Evolutionary conservation across 208 protist genomes (phyloP).

Genomic region (Leishmania gerbilli): DNA sequence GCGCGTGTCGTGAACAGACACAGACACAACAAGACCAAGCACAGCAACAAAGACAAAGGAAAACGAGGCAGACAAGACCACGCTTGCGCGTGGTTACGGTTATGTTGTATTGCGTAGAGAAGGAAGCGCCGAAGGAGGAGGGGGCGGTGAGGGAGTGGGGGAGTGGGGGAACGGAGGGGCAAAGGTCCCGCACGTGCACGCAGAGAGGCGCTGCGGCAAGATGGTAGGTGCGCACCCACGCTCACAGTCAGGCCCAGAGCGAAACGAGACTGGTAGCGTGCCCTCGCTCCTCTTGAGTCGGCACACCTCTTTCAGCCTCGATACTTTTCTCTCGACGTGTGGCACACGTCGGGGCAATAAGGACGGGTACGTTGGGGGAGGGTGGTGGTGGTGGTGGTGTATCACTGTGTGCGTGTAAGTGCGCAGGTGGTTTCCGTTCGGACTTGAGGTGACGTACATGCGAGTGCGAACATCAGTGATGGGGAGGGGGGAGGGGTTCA

Average conservation of each 20-base stretch:
- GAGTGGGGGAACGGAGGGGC: too few species aligned
- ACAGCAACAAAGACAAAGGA: not conserved
- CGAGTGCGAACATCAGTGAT: not conserved
- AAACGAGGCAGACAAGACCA: too few species aligned
- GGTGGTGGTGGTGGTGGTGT: not conserved
- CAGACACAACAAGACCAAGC: not conserved
- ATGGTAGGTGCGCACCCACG: not conserved
- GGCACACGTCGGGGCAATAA: not conserved
- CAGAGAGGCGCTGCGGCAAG: not conserved
- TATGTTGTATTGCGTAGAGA: not conserved
- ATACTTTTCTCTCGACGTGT: not conserved
- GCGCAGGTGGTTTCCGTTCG: not conserved
- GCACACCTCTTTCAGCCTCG: not conserved
- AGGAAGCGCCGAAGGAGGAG: not conserved
- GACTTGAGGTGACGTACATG: not conserved
- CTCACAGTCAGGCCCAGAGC: not conserved
- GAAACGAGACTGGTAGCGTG: not conserved
- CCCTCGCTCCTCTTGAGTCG: too few species aligned
- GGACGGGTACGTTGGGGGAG: not conserved
- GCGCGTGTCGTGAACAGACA: not conserved
- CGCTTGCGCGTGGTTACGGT: not conserved
- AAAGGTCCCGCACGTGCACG: not conserved
- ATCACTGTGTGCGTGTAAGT: not conserved
- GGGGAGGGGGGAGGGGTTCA: not conserved
- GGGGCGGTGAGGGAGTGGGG: not conserved